phyloP scores from a whole-genome alignment of 805 yeast genomes.

The Saccharomycopsis sp. region DNA sequence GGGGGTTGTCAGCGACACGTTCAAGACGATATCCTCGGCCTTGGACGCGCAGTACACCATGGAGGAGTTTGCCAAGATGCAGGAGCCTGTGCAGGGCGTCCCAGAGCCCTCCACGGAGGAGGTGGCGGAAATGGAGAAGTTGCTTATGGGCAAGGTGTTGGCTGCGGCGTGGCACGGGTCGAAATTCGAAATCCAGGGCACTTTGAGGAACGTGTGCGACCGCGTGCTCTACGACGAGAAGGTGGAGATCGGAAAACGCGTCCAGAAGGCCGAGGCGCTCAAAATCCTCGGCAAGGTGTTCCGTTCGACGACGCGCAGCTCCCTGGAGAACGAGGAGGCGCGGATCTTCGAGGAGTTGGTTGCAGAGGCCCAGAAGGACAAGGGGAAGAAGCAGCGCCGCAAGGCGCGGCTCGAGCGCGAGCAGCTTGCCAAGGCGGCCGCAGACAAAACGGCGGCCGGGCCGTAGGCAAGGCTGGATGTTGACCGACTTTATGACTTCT shows the following conservation, averaged over 20 bases:
- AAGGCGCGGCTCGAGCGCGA: slow-evolving; percentile 17
- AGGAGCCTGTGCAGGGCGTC: slow-evolving; percentile 39
- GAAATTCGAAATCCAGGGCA: slow-evolving; percentile 68
- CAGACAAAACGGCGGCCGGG: slow-evolving; percentile 2
- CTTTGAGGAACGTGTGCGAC: slow-evolving; percentile 67
- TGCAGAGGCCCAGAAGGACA: slow-evolving; percentile 44
- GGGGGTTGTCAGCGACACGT: slow-evolving; percentile 64
- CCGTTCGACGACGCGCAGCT: slow-evolving; percentile 49
- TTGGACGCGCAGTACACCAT: slow-evolving; percentile 73
- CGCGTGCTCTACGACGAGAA: slow-evolving; percentile 51
- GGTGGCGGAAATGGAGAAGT: slow-evolving; percentile 63
- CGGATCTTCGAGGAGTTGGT: slow-evolving; percentile 70
- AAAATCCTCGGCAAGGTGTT: slow-evolving; percentile 59
- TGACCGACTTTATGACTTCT: background rate
- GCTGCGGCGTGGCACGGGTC: slow-evolving; percentile 86
- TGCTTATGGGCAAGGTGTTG: slow-evolving; percentile 69
- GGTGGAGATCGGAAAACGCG: slow-evolving; percentile 38
- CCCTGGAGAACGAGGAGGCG: slow-evolving; percentile 69
- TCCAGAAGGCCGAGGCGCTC: slow-evolving; percentile 59
- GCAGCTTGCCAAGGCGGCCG: slow-evolving; percentile 9
- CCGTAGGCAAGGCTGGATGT: too few relatives aligned
- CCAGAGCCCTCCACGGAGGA: slow-evolving; percentile 54
- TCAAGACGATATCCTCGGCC: slow-evolving; percentile 64
- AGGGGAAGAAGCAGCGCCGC: slow-evolving; percentile 22
- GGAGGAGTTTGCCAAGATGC: slow-evolving; percentile 65